Base-by-base conservation (phyloP, 1,139 yeast species). In the Candida sanyaensis region DNA sequence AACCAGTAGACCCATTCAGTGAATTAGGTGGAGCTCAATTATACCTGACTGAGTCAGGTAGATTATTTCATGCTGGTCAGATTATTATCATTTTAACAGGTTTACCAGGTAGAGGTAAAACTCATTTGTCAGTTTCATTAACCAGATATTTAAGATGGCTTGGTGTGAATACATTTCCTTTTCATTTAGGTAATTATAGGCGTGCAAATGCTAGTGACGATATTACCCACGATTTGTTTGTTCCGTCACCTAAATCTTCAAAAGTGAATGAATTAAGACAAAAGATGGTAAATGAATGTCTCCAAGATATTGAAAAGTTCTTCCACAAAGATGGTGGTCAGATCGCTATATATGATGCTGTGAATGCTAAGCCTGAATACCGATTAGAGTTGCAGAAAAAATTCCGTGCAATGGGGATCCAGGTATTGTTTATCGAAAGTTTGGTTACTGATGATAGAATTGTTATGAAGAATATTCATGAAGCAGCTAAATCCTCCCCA, bases 341-440 rank as follows among this genome's bases (percentile, higher is more conserved):
- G 68, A 89, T 95, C 27, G 99, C 96, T 12, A 88, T 95, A 34
- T 93, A 90, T 64, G 99, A 93, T 66, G 99, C 98, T 0, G 89
- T 93, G 49, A 93, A 95, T 66, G 96, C 96, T 1, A 71, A 86
- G 42, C 83, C 86, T 13, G 77, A 78, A 47, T 87, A 86, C 56
- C 77, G 99, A 56, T 61, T 77, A 13, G 78, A 77, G 29, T 68
- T 93, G 46, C 78, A 79, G 43, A 73, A 74, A 37, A 69, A 69
- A 49, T 84, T 92, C 59, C 69, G 73, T 10, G 71, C 73, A 37
- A 73, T 79, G 50, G 81, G 83, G 55, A 84, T 92, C 50, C 92
- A 87, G 62, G 86, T 88, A 23, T 68, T 93, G 47, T 93, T 92
- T 64, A 91, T 93, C 51, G 99, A 93, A 67, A 86, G 95, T 41